phyloP scores from a whole-genome alignment of 2,329 filamentous ascomycete species.

The Cordyceps tenuipes region DNA sequence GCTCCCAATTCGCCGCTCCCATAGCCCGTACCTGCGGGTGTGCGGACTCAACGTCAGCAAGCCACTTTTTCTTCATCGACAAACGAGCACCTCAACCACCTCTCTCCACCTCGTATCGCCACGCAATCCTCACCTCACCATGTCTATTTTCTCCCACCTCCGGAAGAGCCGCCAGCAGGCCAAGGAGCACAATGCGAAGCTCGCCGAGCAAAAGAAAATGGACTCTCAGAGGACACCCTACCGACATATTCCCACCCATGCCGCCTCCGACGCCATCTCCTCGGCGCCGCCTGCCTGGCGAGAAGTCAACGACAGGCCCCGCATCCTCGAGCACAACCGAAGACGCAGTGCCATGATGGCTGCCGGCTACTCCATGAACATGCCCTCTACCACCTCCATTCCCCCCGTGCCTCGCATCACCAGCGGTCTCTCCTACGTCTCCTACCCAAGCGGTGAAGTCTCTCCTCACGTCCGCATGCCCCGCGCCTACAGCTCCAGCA shows the following conservation, averaged over 20 bases:
- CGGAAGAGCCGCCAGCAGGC: constrained; percentile 44
- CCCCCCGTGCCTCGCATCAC: constrained; percentile 34
- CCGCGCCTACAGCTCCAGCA: constrained; percentile 36
- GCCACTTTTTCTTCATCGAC: not conserved
- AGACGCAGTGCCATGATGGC: constrained; percentile 40
- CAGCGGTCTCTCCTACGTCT: constrained; percentile 39
- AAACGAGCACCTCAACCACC: not conserved
- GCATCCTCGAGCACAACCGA: constrained; percentile 43
- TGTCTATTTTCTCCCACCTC: constrained; percentile 51
- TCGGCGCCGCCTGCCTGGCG: constrained; percentile 46
- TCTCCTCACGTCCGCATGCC: constrained; percentile 32
- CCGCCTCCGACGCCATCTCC: constrained; percentile 48
- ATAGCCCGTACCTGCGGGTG: not conserved
- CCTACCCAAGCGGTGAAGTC: constrained; percentile 35
- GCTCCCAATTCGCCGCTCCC: not conserved
- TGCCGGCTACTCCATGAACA: constrained; percentile 29
- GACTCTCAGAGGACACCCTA: constrained; percentile 39
- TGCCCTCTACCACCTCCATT: constrained; percentile 14
- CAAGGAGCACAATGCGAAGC: constrained; percentile 44
- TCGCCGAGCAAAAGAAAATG: constrained; percentile 37
- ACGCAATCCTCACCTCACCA: constrained; percentile 20
- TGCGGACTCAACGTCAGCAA: not conserved
- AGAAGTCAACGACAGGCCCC: constrained; percentile 33
- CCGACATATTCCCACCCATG: constrained; percentile 54
- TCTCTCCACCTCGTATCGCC: not conserved